phyloP scores from a whole-genome alignment of 768 basidiomycete genomes.

The Xerocomellus intermedius region DNA sequence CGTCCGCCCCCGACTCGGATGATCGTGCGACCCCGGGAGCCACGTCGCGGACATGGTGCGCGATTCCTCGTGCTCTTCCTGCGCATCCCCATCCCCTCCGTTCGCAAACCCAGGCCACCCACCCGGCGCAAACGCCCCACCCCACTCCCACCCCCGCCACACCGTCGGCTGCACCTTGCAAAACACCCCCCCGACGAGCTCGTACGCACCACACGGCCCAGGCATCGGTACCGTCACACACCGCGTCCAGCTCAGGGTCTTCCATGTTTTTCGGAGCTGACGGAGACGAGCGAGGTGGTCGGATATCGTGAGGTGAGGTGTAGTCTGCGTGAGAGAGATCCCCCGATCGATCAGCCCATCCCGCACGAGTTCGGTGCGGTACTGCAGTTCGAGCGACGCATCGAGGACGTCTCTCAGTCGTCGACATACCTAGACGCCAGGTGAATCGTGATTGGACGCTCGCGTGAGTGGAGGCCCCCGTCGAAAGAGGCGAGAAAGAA shows the following conservation, averaged over 20 bases:
- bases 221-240: constrained; percentile 29
- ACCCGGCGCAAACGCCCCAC: background rate
- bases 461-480: background rate
- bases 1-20: constrained; percentile 7
- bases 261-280: constrained; percentile 38
- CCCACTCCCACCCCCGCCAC: background rate
- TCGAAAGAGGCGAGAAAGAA: too few species aligned
- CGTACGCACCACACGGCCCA: constrained; percentile 50
- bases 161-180: constrained; percentile 37
- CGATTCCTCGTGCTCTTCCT: constrained; percentile 6
- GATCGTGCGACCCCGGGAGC: constrained; percentile 11
- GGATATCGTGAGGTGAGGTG: background rate
- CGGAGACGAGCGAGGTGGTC: constrained; percentile 36
- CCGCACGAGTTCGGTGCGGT: constrained; percentile 38
- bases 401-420: constrained; percentile 21
- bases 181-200: constrained; percentile 60
- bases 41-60: constrained; percentile 25
- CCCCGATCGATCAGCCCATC: constrained; percentile 35
- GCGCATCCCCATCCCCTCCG: background rate
- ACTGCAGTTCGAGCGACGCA: constrained; percentile 34
- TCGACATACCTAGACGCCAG: constrained; percentile 22
- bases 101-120: background rate
- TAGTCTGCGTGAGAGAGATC: background rate
- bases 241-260: constrained; percentile 27
- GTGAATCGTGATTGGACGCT: too few species aligned